Conservation (phyloP, 805 yeast genomes). For the Blastobotrys mokoenaii region DNA sequence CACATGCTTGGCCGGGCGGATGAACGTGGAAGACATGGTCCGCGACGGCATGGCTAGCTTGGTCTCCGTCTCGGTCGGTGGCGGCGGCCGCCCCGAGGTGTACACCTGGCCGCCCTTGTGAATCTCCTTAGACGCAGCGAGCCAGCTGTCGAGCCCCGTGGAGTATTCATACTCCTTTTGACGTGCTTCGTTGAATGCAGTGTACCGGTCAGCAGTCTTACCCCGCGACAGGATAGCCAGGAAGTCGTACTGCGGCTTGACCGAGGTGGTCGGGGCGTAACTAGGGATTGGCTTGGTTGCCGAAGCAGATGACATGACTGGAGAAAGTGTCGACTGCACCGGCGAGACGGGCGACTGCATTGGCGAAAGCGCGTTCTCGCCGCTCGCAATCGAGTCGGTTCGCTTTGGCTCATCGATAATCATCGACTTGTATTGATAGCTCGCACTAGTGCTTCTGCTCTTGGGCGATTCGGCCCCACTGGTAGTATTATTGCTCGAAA, state of each 20-base stretch:
- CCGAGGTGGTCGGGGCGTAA: too few relatives aligned
- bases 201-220: conserved; percentile 21
- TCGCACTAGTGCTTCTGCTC: too few relatives aligned
- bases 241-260: conserved; percentile 27
- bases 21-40: conserved; percentile 18
- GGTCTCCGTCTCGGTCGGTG: conserved; percentile 13
- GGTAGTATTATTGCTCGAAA: background rate
- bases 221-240: conserved; percentile 23
- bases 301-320: background rate
- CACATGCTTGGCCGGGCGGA: conserved; percentile 18
- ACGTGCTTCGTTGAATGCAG: conserved; percentile 23
- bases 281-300: conserved; percentile 1
- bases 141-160: conserved; percentile 29
- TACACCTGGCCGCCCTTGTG: conserved; percentile 15
- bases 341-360: too few relatives aligned
- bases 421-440: too few relatives aligned
- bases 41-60: conserved; percentile 11
- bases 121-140: conserved; percentile 12
- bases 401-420: too few relatives aligned
- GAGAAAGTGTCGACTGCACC: background rate
- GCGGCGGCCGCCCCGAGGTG: conserved; percentile 25
- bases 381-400: too few relatives aligned
- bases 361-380: too few relatives aligned
- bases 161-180: conserved; percentile 26
- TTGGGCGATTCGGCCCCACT: too few relatives aligned